Evolutionary conservation across 352 stramenopile species (phyloP).

Genomic region (Globisporangium okanoganense): DNA sequence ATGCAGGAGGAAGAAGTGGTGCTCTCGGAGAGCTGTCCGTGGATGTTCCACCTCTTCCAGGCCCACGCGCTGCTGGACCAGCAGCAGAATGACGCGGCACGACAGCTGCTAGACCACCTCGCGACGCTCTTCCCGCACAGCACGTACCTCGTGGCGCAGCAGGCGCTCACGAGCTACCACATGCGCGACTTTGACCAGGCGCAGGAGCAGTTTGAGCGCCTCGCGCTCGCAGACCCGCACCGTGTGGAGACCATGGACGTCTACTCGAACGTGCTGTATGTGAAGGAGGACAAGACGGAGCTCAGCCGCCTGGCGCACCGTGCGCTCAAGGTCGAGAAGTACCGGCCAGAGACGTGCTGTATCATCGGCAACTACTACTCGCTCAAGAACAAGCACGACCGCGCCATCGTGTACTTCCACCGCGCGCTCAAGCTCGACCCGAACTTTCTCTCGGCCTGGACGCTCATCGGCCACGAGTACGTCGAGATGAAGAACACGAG

Average conservation of each 20-base stretch:
- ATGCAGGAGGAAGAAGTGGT: constrained; percentile 54
- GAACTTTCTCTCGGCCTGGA: constrained; percentile 96
- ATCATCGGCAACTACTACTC: constrained; percentile 94
- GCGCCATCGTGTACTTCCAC: constrained; percentile 97
- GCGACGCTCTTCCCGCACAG: constrained; percentile 55
- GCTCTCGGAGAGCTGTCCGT: constrained; percentile 46
- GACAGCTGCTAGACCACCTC: constrained; percentile 47
- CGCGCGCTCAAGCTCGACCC: constrained; percentile 93
- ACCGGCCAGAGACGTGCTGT: constrained; percentile 97
- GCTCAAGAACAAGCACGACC: constrained; percentile 93
- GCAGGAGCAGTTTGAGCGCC: constrained; percentile 68
- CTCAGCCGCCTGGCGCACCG: constrained; percentile 88
- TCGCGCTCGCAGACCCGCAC: constrained; percentile 61
- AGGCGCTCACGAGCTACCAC: constrained; percentile 79
- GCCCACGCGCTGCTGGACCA: constrained; percentile 73
- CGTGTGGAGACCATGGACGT: constrained; percentile 82
- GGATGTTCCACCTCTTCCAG: constrained; percentile 87
- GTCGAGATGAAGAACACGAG: constrained; percentile 98
- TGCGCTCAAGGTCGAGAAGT: constrained; percentile 95
- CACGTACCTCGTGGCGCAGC: constrained; percentile 71
- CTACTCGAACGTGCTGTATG: constrained; percentile 86
- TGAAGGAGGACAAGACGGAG: constrained; percentile 84
- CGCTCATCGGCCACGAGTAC: constrained; percentile 98
- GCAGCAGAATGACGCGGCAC: constrained; percentile 69
- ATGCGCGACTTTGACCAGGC: constrained; percentile 80